Evolutionary conservation across 208 protist species (phyloP), one percentile per base, ranked within the genome.

Genomic region (Trypanosoma boissoni): DNA sequence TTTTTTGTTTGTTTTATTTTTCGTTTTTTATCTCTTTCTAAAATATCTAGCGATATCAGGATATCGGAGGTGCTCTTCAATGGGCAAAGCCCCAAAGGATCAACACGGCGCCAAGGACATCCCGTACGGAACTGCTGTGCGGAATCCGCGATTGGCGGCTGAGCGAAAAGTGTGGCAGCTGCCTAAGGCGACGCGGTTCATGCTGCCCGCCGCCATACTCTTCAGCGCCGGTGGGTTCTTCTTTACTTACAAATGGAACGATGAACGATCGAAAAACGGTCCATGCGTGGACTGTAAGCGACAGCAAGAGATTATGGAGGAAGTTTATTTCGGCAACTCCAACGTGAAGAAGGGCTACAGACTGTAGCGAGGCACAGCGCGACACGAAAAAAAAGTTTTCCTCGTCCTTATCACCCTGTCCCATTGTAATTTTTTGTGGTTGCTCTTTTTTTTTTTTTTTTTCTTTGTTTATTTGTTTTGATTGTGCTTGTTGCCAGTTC

Each of bases 301-400:
- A 6, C 86, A 94, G 65, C 68, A 76, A n/a, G 80, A 88, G 63
- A 94, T 94, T 57, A 73, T 85, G 43, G 80, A 94, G 41, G 83
- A 94, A 51, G 64, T 94, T 8, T 94, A 94, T 60, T 83, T 78
- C 27, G 72, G 61, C 39, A 91, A 89, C 57, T 69, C 71, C n/a
- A 20, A 12, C 4, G 42, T 76, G 12, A 72, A 83, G 24, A 89
- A 78, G 66, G 73, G 76, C 24, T 76, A 75, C 56, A 68, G 86
- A 18, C 21, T 88, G 37, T 92, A 59, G 72, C 7, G 16, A n/a
- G 14, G 32, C 16, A 61, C 18, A 60, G 31, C 18, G 32, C 14
- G 34, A 46, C 24, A 32, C 27, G 31, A 23, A 9, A 36, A 31
- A 64, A 7, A 46, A 16, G 9, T 29, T 28, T 58, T 36, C 14